phyloP scores from a whole-genome alignment of 345 rosid genomes.

The Populus euphratica region DNA sequence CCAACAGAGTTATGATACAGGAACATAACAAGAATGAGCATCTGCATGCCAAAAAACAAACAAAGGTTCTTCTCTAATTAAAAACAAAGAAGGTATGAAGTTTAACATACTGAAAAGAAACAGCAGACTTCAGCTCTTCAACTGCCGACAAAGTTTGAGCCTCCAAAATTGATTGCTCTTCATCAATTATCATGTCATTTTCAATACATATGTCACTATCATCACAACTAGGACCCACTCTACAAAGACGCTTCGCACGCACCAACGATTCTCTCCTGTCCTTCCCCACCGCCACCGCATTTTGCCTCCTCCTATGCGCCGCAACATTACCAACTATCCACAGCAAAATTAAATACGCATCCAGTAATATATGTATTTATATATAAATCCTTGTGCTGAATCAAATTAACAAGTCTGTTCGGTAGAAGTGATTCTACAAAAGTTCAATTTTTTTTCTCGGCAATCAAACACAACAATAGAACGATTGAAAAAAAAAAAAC shows the following conservation, averaged over 20 bases:
- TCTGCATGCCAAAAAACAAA: not conserved
- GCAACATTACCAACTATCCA: conserved; percentile 66
- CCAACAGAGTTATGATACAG: not conserved
- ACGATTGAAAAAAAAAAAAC: no score
- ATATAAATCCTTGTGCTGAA: not conserved
- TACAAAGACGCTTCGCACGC: conserved; percentile 80
- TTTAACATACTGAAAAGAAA: conserved; percentile 60
- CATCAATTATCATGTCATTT: conserved; percentile 72
- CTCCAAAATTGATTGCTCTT: conserved; percentile 69
- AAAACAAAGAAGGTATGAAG: not conserved
- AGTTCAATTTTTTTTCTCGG: no score
- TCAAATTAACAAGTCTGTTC: no score
- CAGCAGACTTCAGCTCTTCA: conserved; percentile 65
- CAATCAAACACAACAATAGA: no score
- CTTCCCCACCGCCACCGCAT: conserved; percentile 80
- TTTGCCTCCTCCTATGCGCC: conserved; percentile 78
- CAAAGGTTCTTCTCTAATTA: not conserved
- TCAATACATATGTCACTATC: conserved; percentile 34
- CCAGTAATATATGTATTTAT: not conserved
- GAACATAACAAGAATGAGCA: not conserved
- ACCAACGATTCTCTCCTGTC: conserved; percentile 84
- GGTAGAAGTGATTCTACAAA: no score
- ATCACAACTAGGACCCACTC: conserved; percentile 58
- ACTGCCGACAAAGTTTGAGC: conserved; percentile 62
- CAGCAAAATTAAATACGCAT: conserved; percentile 7